Percentiles rank a stretch among this genome's conserved stretches.
phyloP scores from a whole-genome alignment of 78 protist species.

The Protostelium mycophagum region DNA sequence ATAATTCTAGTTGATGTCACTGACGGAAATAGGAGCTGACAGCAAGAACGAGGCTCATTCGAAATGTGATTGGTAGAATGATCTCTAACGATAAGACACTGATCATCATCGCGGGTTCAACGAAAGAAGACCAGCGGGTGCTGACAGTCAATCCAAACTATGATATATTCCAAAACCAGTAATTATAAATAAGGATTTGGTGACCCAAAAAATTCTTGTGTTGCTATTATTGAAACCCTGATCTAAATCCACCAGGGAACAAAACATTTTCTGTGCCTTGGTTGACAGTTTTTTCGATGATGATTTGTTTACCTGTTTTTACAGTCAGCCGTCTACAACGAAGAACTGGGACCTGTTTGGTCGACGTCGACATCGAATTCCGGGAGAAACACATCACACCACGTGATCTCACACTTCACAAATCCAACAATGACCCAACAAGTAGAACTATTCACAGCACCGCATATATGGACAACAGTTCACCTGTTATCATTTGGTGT shows the following conservation, averaged over 20 bases:
- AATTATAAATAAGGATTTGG: too few species aligned
- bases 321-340: too few species aligned
- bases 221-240: too few species aligned
- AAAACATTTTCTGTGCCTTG: too few species aligned
- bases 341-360: too few species aligned
- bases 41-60: not conserved
- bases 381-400: too few species aligned
- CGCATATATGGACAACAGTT: not conserved
- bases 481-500: not conserved
- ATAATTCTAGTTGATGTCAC: not conserved
- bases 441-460: not conserved
- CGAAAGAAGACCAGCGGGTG: constrained; percentile 5
- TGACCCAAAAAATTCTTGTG: too few species aligned
- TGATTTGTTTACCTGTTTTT: too few species aligned
- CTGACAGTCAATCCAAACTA: constrained; percentile 18
- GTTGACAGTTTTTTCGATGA: too few species aligned
- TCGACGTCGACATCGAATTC: too few species aligned
- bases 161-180: constrained; percentile 6
- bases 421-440: not conserved
- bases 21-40: not conserved
- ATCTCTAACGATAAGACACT: constrained; percentile 15
- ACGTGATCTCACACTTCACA: too few species aligned
- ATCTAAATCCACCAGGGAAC: too few species aligned
- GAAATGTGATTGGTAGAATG: constrained; percentile 22
- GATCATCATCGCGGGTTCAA: not conserved